Base-by-base conservation (phyloP, 164 flowering plant genomes). In the Chloranthus sessilifolius region DNA sequence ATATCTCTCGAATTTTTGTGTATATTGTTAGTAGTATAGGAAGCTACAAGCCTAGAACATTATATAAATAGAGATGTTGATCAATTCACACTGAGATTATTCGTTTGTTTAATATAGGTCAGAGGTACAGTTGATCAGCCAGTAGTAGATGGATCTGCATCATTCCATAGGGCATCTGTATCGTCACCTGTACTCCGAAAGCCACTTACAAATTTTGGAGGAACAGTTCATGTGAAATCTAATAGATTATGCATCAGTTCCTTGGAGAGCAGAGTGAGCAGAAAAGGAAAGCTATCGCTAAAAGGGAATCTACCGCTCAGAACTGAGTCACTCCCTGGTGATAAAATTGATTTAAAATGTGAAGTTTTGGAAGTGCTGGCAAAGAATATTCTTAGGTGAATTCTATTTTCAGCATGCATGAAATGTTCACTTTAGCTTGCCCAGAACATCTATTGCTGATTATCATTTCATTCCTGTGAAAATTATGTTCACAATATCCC, bases 121-220 rank as follows among this genome's bases (percentile, higher is more conserved):
- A 74, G 97, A 71, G 99, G 99, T 47, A 94, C 99, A 38, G 95
- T 89, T 62, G 95, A 89, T 44, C 89, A 89, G 57, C 99, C 99
- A 12, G 72, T 84, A 36, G 64, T 94, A 29, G 86, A 94, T 72
- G 99, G 99, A 47, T 79, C 82, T 61, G 99, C 99, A 38, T 78
- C 91, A 44, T 88, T 94, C 64, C 86, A 89, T 70, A 58, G 90
- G 72, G 99, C 96, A 58, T 82, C 97, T 53, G 69, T 94, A 46
- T 82, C 96, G 37, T 89, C 99, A 48, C 96, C 96, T 23, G 86
- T 87, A 12, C 92, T 94, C 17, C 67, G 81, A 33, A 82, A 79
- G 68, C 97, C 97, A 25, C 70, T 94, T 33, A 82, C 96, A 38
- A 94, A 89, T 72, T 67, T 94, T 44, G 96, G 95, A 30, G 99